Conservation (phyloP, 768 basidiomycete genomes). For the Pleurotus giganteus region DNA sequence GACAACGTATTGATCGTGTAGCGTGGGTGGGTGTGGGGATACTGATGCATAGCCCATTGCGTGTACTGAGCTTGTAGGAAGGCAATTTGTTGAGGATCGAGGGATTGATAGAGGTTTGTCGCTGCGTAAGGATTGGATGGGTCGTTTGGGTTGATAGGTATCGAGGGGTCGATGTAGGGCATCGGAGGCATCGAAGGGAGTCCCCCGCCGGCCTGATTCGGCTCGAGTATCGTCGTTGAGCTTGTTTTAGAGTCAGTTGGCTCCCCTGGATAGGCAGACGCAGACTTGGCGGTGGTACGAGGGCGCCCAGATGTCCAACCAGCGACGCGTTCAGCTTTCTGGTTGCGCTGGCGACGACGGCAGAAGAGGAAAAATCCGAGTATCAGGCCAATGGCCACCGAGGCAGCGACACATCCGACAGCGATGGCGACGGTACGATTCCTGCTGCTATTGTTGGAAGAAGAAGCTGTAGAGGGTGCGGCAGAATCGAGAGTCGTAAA, state of each 20-base stretch:
- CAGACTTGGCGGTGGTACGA: not conserved
- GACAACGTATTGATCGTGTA: constrained; percentile 8
- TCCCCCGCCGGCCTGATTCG: not conserved
- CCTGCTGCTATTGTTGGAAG: not conserved
- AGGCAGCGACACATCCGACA: not conserved
- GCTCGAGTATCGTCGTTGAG: constrained; percentile 4
- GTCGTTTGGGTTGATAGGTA: not conserved
- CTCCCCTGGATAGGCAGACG: not conserved
- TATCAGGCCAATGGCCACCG: not conserved
- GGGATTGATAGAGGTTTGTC: not conserved
- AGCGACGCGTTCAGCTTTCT: not conserved
- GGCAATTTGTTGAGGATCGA: constrained; percentile 7
- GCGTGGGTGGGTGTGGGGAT: constrained; percentile 6
- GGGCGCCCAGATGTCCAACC: not conserved
- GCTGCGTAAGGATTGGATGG: not conserved
- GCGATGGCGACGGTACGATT: not conserved
- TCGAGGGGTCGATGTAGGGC: not conserved
- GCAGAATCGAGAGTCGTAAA: not conserved
- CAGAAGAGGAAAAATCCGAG: not conserved
- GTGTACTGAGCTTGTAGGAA: constrained; percentile 4
- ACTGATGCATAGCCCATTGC: constrained; percentile 9
- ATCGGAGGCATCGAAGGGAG: not conserved
- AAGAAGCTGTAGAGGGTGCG: not conserved
- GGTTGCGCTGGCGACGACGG: not conserved
- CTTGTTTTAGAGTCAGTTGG: constrained; percentile 4